Percentiles rank a stretch among this genome's conserved stretches.
phyloP scores from a whole-genome alignment of 306 rosid genomes.

The Gastrolobium villosum region DNA sequence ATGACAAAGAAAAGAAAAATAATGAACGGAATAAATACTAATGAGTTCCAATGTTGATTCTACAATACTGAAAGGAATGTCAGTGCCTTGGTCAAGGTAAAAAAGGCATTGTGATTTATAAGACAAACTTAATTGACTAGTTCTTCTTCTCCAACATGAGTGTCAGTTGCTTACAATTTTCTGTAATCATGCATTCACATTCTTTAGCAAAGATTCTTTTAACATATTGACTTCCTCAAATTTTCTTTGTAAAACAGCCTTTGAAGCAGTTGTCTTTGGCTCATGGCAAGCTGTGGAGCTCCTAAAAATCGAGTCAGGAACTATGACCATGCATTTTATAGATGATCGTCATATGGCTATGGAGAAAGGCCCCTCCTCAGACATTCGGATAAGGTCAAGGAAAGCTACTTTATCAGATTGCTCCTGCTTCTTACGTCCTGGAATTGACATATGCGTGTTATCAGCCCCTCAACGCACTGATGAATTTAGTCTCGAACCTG shows the following conservation, averaged over 20 bases:
- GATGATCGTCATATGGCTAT: constrained; percentile 54
- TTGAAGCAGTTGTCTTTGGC: constrained; percentile 74
- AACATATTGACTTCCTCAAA: constrained; percentile 8
- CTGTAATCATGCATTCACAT: constrained; percentile 7
- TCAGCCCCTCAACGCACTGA: constrained; percentile 47
- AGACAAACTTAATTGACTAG: constrained; percentile 15
- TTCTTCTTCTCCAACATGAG: background rate
- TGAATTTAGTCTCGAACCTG: constrained; percentile 52
- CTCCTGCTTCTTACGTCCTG: constrained; percentile 75
- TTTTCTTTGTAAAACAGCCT: constrained; percentile 60
- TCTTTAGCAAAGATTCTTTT: constrained; percentile 21
- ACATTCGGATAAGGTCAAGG: constrained; percentile 78
- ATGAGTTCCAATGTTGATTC: background rate
- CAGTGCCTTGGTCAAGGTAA: constrained; percentile 8
- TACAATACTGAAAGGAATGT: background rate
- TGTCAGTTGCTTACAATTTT: background rate
- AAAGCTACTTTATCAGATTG: constrained; percentile 78
- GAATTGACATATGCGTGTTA: constrained; percentile 78
- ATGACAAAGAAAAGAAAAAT: background rate
- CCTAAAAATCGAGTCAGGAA: constrained; percentile 67
- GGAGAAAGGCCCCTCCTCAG: constrained; percentile 71
- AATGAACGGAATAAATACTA: background rate
- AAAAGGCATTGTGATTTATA: background rate
- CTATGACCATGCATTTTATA: constrained; percentile 61
- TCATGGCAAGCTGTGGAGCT: constrained; percentile 83